A percentile compares a stretch with the other conserved stretches of the same genome.
Evolutionary conservation across 2,329 filamentous ascomycete genomes (phyloP).

Genomic region (Trichoderma atroviride): DNA sequence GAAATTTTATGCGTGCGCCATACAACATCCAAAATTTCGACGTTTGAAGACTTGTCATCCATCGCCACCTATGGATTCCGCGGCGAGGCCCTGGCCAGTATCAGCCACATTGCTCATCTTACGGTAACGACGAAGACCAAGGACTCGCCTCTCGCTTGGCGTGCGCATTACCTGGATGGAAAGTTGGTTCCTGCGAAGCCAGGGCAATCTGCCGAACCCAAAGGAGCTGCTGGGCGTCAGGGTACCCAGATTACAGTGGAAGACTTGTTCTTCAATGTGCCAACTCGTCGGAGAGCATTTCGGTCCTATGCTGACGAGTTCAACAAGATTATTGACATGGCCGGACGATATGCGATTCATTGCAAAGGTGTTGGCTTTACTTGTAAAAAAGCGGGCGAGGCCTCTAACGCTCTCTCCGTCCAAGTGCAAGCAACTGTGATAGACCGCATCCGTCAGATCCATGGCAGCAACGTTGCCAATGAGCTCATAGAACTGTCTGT

Average conservation of each 20-base stretch:
- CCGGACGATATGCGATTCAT: conserved; percentile 91
- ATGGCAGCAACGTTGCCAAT: conserved; percentile 81
- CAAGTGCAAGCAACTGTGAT: conserved; percentile 70
- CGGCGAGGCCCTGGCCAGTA: conserved; percentile 93
- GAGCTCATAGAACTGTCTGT: conserved; percentile 79
- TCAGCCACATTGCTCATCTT: conserved; percentile 96
- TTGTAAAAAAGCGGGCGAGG: conserved; percentile 94
- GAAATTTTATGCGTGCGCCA: conserved; percentile 92
- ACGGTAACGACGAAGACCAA: conserved; percentile 93
- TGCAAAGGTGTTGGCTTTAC: conserved; percentile 90
- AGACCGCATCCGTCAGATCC: conserved; percentile 88
- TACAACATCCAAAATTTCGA: conserved; percentile 92
- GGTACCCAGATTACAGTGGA: conserved; percentile 97
- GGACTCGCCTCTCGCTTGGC: conserved; percentile 85
- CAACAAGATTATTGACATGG: conserved; percentile 94
- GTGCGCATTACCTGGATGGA: conserved; percentile 83
- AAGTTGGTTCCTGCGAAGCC: conserved; percentile 82
- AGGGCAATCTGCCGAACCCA: conserved; percentile 83
- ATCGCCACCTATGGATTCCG: conserved; percentile 98
- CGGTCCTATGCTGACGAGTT: conserved; percentile 92
- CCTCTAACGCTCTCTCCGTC: conserved; percentile 78
- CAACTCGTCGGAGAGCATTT: conserved; percentile 84
- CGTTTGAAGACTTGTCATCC: conserved; percentile 86
- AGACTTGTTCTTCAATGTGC: conserved; percentile 96
- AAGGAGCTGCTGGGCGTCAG: conserved; percentile 80